Conservation (phyloP, 2,329 filamentous ascomycete genomes). For the Exophiala sideris region DNA sequence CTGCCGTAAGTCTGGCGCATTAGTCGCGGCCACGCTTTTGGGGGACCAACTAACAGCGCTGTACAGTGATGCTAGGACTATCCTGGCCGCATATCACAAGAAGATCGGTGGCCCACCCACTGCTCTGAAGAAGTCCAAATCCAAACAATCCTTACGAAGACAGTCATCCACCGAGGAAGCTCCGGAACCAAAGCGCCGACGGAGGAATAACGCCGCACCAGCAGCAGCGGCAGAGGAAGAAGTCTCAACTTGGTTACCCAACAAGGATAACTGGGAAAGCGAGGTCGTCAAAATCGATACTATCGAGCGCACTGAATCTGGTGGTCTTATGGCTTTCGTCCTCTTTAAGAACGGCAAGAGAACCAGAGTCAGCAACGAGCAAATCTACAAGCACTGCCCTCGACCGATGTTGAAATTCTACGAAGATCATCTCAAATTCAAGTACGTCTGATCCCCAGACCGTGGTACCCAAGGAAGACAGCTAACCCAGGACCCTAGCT, state of each 20-base stretch:
- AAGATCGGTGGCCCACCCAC: conserved; percentile 41
- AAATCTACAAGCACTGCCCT: conserved; percentile 44
- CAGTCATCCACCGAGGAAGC: conserved; percentile 25
- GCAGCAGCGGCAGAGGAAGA: conserved; percentile 25
- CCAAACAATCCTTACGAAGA: conserved; percentile 28
- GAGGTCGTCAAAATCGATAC: conserved; percentile 43
- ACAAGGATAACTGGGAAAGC: conserved; percentile 42
- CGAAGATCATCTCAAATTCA: conserved; percentile 42
- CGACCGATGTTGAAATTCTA: conserved; percentile 49
- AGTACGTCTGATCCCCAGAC: conserved; percentile 30
- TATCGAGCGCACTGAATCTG: conserved; percentile 38
- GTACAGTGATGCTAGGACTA: conserved; percentile 34
- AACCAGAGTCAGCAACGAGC: conserved; percentile 40
- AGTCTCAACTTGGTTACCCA: conserved; percentile 38
- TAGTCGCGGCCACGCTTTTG: neutral
- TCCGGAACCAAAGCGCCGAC: conserved; percentile 21
- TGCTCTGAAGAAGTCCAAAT: conserved; percentile 25
- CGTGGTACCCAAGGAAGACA: neutral
- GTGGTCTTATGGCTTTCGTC: conserved; percentile 38
- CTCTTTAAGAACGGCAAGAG: conserved; percentile 45
- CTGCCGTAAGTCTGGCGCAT: conserved; percentile 32
- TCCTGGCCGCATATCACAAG: conserved; percentile 41
- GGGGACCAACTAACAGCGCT: neutral
- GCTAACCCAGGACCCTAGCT: too few species aligned
- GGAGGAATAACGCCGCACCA: conserved; percentile 23